Conservation (phyloP, 2,329 filamentous ascomycete species). For the Colletotrichum australisinense region DNA sequence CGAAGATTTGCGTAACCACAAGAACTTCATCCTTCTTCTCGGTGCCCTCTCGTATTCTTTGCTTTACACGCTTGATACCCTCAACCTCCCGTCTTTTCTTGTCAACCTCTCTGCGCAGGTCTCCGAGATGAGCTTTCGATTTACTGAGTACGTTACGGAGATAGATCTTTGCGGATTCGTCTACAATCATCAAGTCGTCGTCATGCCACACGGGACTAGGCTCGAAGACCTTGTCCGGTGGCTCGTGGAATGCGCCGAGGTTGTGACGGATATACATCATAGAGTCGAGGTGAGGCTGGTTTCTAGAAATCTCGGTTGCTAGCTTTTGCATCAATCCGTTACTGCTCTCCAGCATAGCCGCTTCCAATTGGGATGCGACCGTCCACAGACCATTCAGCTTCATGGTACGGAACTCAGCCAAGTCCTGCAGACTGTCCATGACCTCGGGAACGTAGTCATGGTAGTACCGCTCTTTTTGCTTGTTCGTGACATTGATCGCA, state of each 20-base stretch:
- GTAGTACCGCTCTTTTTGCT: constrained; percentile 97
- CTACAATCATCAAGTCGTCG: constrained; percentile 85
- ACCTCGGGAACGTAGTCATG: constrained; percentile 96
- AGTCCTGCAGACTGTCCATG: constrained; percentile 91
- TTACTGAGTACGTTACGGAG: constrained; percentile 92
- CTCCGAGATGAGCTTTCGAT: constrained; percentile 85
- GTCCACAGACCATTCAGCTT: constrained; percentile 91
- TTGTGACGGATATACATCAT: constrained; percentile 99
- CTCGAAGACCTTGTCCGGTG: constrained; percentile 86
- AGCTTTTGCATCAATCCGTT: constrained; percentile 79
- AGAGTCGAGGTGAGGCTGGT: constrained; percentile 89
- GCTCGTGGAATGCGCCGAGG: constrained; percentile 83
- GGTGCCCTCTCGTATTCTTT: constrained; percentile 82
- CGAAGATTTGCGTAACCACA: constrained; percentile 84
- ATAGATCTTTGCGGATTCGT: constrained; percentile 90
- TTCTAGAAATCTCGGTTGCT: constrained; percentile 84
- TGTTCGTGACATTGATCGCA: constrained; percentile 95
- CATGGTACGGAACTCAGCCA: constrained; percentile 87
- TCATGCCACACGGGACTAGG: constrained; percentile 98
- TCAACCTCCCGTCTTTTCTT: constrained; percentile 90
- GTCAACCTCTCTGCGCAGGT: constrained; percentile 85
- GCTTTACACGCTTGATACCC: constrained; percentile 76
- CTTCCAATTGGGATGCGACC: constrained; percentile 82
- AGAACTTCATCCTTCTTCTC: constrained; percentile 92
- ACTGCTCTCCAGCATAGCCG: constrained; percentile 80